Conservation (phyloP, 2,329 filamentous ascomycete genomes). For the Aspergillus sp. region DNA sequence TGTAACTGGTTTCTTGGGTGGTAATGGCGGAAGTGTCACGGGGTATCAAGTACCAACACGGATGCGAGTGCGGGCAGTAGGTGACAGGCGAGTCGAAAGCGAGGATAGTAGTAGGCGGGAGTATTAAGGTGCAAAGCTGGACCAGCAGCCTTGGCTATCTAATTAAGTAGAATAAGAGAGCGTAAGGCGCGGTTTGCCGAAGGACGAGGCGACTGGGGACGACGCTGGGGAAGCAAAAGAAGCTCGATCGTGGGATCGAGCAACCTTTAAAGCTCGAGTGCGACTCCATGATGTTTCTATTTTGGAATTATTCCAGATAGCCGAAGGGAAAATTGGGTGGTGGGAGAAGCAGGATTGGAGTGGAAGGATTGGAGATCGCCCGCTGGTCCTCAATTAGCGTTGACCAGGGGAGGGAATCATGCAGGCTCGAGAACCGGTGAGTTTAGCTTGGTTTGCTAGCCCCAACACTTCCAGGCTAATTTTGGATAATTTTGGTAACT, state of each 20-base stretch:
- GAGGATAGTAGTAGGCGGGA: conserved; percentile 3
- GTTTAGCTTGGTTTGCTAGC: conserved; percentile 10
- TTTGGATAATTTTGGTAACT: conserved; percentile 22
- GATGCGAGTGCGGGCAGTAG: background rate
- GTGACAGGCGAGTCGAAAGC: conserved; percentile 16
- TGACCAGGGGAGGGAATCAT: conserved; percentile 11
- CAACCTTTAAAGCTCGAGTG: conserved; percentile 23
- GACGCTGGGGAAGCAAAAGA: conserved; percentile 17
- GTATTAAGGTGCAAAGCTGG: conserved; percentile 38
- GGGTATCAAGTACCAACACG: background rate
- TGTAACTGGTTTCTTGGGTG: background rate
- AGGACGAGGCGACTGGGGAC: conserved; percentile 20
- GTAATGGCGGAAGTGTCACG: background rate
- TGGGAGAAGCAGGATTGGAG: conserved; percentile 13
- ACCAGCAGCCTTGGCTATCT: conserved; percentile 43
- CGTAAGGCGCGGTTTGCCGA: conserved; percentile 26
- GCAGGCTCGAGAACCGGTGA: conserved; percentile 19
- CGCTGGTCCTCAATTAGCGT: conserved; percentile 12
- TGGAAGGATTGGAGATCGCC: conserved; percentile 17
- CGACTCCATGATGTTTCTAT: conserved; percentile 24
- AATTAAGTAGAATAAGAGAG: conserved; percentile 27
- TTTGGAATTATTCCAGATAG: conserved; percentile 19
- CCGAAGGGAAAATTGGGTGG: conserved; percentile 19
- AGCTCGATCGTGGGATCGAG: conserved; percentile 17
- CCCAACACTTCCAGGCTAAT: conserved; percentile 18